Evolutionary conservation across 1,284 basidiomycete genomes (phyloP).

Genomic region (Malassezia psittaci): DNA sequence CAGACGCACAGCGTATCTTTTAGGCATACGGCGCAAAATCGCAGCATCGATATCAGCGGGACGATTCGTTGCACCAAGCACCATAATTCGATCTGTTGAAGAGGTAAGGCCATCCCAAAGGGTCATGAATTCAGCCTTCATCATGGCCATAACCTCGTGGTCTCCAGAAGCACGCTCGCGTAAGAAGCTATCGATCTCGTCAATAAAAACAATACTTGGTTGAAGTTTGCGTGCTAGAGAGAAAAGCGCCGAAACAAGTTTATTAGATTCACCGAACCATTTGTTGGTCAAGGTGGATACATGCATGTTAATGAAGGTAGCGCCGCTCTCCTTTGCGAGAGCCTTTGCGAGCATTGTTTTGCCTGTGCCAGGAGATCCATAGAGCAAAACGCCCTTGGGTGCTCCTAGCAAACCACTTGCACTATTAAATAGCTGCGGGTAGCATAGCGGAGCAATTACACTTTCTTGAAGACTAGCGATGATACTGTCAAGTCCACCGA

Average conservation of each 20-base stretch:
- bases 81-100: conserved; percentile 66
- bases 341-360: conserved; percentile 51
- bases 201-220: conserved; percentile 69
- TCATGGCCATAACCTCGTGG: conserved; percentile 97
- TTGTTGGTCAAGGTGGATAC: conserved; percentile 53
- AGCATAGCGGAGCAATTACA: conserved; percentile 88
- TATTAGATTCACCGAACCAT: conserved; percentile 98
- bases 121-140: conserved; percentile 99
- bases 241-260: conserved; percentile 73
- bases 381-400: conserved; percentile 53
- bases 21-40: conserved; percentile 90
- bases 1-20: conserved; percentile 80
- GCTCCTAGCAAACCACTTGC: conserved; percentile 54
- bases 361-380: conserved; percentile 49
- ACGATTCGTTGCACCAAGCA: conserved; percentile 90
- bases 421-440: conserved; percentile 71
- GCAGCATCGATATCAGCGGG: conserved; percentile 91
- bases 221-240: conserved; percentile 65
- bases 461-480: conserved; percentile 84
- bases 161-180: conserved; percentile 74
- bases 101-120: conserved; percentile 95
- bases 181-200: conserved; percentile 79
- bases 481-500: conserved; percentile 91
- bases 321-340: conserved; percentile 70
- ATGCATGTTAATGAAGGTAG: conserved; percentile 64